Conservation (phyloP, 2,329 filamentous ascomycete species). For the Claviceps arundinis region DNA sequence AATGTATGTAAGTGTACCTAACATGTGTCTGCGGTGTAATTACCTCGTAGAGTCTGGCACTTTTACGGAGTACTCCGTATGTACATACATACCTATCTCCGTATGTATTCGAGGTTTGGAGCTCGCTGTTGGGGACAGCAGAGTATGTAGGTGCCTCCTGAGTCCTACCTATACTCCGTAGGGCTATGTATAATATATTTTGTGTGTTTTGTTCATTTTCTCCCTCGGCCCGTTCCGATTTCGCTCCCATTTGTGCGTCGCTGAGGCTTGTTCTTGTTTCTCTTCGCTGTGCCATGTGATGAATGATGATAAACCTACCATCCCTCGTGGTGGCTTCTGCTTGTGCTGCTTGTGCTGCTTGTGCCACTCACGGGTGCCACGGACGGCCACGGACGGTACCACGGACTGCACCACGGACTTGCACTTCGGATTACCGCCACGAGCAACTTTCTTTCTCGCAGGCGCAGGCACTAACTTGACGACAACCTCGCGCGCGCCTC, state of each 20-base stretch:
- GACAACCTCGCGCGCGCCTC: neutral
- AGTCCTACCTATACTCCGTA: too few species aligned
- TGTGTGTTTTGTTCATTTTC: neutral
- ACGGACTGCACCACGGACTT: neutral
- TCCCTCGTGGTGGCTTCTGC: neutral
- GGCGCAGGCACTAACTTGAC: neutral
- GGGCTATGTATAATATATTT: neutral
- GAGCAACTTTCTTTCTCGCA: neutral
- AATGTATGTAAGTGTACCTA: too few species aligned
- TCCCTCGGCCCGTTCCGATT: neutral
- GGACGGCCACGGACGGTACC: neutral
- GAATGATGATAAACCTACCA: neutral
- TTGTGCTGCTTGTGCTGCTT: neutral
- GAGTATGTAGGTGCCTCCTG: too few species aligned
- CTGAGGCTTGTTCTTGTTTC: neutral
- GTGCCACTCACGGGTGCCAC: neutral
- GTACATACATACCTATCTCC: too few species aligned
- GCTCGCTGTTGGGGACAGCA: too few species aligned
- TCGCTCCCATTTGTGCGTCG: neutral
- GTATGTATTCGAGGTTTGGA: too few species aligned
- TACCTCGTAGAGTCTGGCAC: too few species aligned
- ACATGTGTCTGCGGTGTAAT: too few species aligned
- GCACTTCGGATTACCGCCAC: neutral
- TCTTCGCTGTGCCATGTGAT: neutral
- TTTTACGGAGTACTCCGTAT: too few species aligned